Evolutionary conservation across 805 yeast genomes (phyloP).

Genomic region (Yamadazyma kitorensis): DNA sequence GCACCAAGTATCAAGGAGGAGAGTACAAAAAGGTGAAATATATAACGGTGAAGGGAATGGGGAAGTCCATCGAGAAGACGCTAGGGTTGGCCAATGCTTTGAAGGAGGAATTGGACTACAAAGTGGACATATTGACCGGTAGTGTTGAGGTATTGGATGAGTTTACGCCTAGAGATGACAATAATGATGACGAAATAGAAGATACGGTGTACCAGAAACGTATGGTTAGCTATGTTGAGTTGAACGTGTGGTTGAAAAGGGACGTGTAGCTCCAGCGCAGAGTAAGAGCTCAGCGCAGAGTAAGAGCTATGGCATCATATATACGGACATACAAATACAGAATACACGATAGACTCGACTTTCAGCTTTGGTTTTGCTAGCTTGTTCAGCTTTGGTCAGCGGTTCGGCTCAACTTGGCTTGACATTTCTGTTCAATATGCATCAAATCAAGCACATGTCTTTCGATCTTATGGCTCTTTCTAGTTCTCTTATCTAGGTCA

Average conservation of each 20-base stretch:
- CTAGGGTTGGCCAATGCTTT: constrained; percentile 62
- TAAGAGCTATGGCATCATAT: too few relatives aligned
- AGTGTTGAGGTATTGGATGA: constrained; percentile 75
- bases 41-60: constrained; percentile 71
- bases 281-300: too few relatives aligned
- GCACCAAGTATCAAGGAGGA: constrained; percentile 26
- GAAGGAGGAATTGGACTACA: constrained; percentile 46
- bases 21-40: constrained; percentile 40
- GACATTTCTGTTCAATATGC: constrained; percentile 40
- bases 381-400: too few relatives aligned
- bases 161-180: constrained; percentile 26
- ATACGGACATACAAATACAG: neutral
- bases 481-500: constrained; percentile 15
- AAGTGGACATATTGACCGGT: constrained; percentile 61
- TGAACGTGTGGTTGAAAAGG: constrained; percentile 36
- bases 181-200: constrained; percentile 26
- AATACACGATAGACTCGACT: neutral
- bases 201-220: constrained; percentile 39
- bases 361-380: constrained; percentile 1
- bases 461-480: constrained; percentile 37
- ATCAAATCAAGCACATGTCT: constrained; percentile 52
- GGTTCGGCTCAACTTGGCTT: constrained; percentile 20
- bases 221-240: constrained; percentile 48
- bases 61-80: constrained; percentile 59
- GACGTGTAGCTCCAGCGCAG: too few relatives aligned